Conservation (phyloP, 176 grass and related monocot genomes). For the Echinochloa phyllopogon region DNA sequence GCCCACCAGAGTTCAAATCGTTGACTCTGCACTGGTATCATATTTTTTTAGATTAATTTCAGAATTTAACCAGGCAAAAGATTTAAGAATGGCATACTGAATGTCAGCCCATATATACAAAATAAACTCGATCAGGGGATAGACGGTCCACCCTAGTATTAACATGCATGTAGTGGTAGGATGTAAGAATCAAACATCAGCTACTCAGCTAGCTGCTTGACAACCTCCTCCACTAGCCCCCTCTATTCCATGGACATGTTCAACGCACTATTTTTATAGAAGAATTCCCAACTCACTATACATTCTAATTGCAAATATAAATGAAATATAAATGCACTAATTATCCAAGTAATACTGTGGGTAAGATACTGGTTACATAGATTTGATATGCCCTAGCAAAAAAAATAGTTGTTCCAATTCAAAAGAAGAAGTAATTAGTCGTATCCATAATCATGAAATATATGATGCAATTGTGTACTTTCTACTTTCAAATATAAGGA, state of each 20-base stretch:
- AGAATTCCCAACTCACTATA: background rate
- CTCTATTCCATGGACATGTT: background rate
- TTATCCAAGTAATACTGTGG: no score
- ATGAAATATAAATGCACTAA: background rate
- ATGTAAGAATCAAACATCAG: background rate
- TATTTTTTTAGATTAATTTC: no score
- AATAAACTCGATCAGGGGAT: no score
- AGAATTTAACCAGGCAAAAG: no score
- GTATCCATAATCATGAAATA: background rate
- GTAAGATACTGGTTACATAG: background rate
- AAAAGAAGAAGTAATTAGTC: background rate
- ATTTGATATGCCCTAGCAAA: background rate
- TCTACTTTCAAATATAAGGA: background rate
- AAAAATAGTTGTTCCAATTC: background rate
- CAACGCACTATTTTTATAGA: background rate
- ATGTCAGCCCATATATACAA: no score
- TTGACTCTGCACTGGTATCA: no score
- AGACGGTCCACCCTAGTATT: no score
- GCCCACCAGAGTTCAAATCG: no score
- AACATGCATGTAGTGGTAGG: no score
- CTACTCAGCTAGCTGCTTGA: background rate
- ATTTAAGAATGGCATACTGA: no score
- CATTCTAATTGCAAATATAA: background rate
- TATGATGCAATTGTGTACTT: background rate
- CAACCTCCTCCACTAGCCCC: background rate